These are phyloP conservation scores for Auxenochlorella pyrenoidosa DNA, from an alignment of 139 green algal species.

Conservation along the genomic window DNA sequence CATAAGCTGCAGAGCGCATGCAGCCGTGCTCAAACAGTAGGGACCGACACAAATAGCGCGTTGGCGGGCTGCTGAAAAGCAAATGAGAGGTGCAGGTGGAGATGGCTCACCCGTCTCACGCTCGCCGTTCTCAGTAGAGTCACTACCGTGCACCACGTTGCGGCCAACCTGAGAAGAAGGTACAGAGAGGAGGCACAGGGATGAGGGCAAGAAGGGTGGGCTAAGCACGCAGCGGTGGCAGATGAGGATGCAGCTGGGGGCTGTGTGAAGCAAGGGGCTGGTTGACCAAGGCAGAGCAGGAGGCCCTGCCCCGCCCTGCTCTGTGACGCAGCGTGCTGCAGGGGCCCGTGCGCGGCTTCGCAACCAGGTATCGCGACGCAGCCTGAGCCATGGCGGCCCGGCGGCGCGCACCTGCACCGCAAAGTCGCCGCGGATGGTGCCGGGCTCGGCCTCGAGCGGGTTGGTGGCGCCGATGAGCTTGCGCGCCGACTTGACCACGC, in stretches of 20 bases:
- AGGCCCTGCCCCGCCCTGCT: too few species aligned
- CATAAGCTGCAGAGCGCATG: too few species aligned
- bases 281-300: too few species aligned
- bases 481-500: slow-evolving; percentile 90
- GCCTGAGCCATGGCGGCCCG: too few species aligned
- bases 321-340: too few species aligned
- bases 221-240: neutral
- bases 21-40: too few species aligned
- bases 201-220: neutral
- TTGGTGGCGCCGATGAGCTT: slow-evolving; percentile 89
- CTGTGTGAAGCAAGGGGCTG: neutral
- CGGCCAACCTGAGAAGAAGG: slow-evolving; percentile 77
- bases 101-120: slow-evolving; percentile 77
- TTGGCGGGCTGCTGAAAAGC: neutral
- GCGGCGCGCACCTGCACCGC: slow-evolving; percentile 90
- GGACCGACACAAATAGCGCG: too few species aligned
- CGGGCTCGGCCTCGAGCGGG: slow-evolving; percentile 90
- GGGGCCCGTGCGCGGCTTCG: too few species aligned
- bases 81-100: too few species aligned
- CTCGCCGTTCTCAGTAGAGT: slow-evolving; percentile 92
- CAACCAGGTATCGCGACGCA: too few species aligned
- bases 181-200: neutral
- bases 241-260: too few species aligned
- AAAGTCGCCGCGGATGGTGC: slow-evolving; percentile 93
- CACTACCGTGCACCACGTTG: slow-evolving; percentile 96